These are phyloP conservation scores for Aspergillus thermomutatus DNA, from an alignment of 2,329 filamentous ascomycete species.

Conservation along the genomic window DNA sequence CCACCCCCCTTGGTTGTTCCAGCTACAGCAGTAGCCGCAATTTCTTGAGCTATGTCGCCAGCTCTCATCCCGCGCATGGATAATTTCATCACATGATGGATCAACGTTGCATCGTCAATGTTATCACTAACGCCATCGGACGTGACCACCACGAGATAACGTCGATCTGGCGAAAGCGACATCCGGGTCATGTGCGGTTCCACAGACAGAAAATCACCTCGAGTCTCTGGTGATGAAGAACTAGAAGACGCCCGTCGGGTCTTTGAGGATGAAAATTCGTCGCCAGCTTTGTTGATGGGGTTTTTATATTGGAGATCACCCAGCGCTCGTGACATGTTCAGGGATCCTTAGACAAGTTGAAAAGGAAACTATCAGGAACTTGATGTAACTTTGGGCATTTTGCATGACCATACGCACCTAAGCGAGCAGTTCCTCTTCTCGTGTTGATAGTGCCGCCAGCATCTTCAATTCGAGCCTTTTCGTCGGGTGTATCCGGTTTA, in stretches of 20 bases:
- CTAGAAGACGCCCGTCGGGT: constrained; percentile 18
- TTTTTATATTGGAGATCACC: constrained; percentile 38
- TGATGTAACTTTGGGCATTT: not conserved
- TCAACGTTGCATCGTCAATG: constrained; percentile 26
- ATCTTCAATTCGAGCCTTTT: constrained; percentile 29
- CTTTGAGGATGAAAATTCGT: constrained; percentile 8
- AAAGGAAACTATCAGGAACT: not conserved
- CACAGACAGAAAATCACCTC: constrained; percentile 32
- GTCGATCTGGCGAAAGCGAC: constrained; percentile 19
- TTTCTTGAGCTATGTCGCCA: constrained; percentile 26
- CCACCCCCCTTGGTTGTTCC: constrained; percentile 14
- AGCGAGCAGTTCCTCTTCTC: constrained; percentile 24
- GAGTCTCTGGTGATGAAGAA: constrained; percentile 13
- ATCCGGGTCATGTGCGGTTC: constrained; percentile 27
- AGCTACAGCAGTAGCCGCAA: constrained; percentile 16
- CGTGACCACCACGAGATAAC: constrained; percentile 28
- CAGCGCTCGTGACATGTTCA: constrained; percentile 38
- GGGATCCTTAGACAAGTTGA: constrained; percentile 16
- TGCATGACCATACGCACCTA: constrained; percentile 21
- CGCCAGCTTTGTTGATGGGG: constrained; percentile 26
- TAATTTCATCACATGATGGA: constrained; percentile 29
- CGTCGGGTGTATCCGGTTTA: constrained; percentile 28
- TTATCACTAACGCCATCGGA: constrained; percentile 32
- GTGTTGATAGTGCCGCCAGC: constrained; percentile 28
- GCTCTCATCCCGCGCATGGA: constrained; percentile 27